Evolutionary conservation across 148 eudicot species (phyloP).

Genomic region (Cornus suecica): DNA sequence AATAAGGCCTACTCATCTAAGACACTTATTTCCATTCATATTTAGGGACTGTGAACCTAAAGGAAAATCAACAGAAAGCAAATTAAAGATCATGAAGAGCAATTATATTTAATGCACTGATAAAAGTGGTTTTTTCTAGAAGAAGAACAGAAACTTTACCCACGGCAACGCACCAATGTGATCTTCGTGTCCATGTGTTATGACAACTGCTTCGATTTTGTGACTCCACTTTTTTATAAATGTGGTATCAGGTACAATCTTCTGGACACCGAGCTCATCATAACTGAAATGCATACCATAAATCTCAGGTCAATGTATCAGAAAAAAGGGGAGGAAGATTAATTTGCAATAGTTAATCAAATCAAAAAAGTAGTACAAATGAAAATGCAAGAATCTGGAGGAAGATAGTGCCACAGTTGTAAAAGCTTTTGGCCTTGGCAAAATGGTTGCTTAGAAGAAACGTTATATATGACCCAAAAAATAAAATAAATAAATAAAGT

Average conservation of each 20-base stretch:
- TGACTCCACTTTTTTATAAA: conserved; percentile 94
- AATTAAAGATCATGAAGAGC: neutral
- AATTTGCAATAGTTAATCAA: conserved; percentile 6
- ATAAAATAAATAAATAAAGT: no score
- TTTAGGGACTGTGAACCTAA: neutral
- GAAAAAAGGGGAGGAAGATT: neutral
- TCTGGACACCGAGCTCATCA: conserved; percentile 96
- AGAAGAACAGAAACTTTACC: conserved; percentile 72
- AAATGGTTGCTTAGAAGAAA: neutral
- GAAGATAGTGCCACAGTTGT: neutral
- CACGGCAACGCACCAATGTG: conserved; percentile 99
- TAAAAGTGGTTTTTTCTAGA: conserved; percentile 12
- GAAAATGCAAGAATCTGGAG: neutral
- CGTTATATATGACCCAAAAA: neutral
- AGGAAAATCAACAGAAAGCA: neutral
- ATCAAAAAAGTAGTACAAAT: neutral
- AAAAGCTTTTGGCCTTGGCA: neutral
- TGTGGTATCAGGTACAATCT: conserved; percentile 89
- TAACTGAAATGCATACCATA: conserved; percentile 42
- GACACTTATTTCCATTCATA: neutral
- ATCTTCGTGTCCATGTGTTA: conserved; percentile 99
- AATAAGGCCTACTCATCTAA: neutral
- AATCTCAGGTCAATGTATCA: conserved; percentile 11
- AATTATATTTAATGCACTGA: neutral
- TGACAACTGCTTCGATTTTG: conserved; percentile 96